Base-by-base conservation (phyloP, 2,329 filamentous ascomycete genomes). In the Calonectria montana region DNA sequence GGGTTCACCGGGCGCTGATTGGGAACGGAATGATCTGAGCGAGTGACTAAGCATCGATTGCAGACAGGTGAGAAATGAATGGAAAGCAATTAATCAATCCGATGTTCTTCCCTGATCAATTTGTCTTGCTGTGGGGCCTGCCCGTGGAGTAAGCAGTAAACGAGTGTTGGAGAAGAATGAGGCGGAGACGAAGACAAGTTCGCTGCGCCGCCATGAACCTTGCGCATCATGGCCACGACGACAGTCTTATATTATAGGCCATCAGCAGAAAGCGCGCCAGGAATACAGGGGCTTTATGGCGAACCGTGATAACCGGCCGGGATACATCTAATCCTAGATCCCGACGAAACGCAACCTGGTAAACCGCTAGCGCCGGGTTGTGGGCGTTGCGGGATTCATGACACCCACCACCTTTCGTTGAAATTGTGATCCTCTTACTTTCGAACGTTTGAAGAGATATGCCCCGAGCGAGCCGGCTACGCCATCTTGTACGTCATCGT, bases 181-280 rank as follows among this genome's bases (percentile, higher is more conserved):
- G 37, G 53, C 65, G 35, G 21, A 50, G 65, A 61, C 27, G 41
- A 67, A 29, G 53, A 61, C 39, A 47, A 16, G 27, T 59, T 25
- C 29, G 50, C 65, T 48, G 55, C 23, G 27, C 39, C 21, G 39
- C 53, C 23, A 29, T 59, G 16, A 39, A 48, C 65, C 50, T 48
- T 61, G 63, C 35, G 50, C 29, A 12, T 9, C n/a, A 61, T 25
- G 43, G 41, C 53, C 27, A 48, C 2, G 41, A 16, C 16, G 13
- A 21, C n/a, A 21, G n/a, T 57, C 55, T 57, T 59, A 61, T 67
- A 61, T 57, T 59, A 61, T 67, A 61, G 47, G 29, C 5, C 48
- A 59, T 59, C n/a, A 15, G 45, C 18, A 47, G 23, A 25, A 23
- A 57, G 13, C 16, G 16, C 48, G 27, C 25, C 48, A 66, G n/a